Base-by-base conservation (phyloP, 805 yeast genomes). In the Cyberlindnera xishuangbannaensis region DNA sequence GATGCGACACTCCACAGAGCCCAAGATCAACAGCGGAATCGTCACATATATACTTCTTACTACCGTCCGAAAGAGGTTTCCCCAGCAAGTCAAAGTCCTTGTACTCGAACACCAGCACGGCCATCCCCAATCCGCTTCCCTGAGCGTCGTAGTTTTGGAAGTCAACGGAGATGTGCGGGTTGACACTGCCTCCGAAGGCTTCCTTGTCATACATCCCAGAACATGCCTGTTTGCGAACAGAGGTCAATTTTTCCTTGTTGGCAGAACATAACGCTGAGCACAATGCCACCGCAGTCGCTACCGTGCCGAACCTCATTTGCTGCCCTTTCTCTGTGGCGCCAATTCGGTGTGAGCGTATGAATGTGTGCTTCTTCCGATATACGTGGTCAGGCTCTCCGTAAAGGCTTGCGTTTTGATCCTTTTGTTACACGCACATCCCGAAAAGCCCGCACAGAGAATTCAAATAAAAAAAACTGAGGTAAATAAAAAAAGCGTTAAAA, bases 201-300 rank as follows among this genome's bases (percentile, higher is more conserved):
- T 74, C 66, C 47, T 78, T 78, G 36, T 88, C 73, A 61, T 90
- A 90, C 78, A 90, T 81, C 22, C 98, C 98, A 5, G 87, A 70
- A 56, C 98, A 90, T 17, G 75, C 74, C 50, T 84, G 92, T 13
- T 78, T 65, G 30, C 71, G 61, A 9, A 50, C 58, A 12, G 70
- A 56, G 28, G 71, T 69, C 43, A 85, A 65, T 17, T 52, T 51
- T 19, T 70, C 80, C 50, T 61, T 58, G 43, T 64, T 64, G 16
- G 65, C 68, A 12, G n/a, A n/a, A n/a, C n/a, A n/a, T n/a, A n/a
- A n/a, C n/a, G n/a, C n/a, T n/a, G n/a, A n/a, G n/a, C n/a, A n/a
- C n/a, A n/a, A n/a, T n/a, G n/a, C n/a, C n/a, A n/a, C n/a, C n/a
- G n/a, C n/a, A n/a, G n/a, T n/a, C n/a, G n/a, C n/a, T n/a, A n/a